These are phyloP conservation scores for Naganishia cerealis DNA, from an alignment of 1,284 basidiomycete genomes.

Conservation along the genomic window DNA sequence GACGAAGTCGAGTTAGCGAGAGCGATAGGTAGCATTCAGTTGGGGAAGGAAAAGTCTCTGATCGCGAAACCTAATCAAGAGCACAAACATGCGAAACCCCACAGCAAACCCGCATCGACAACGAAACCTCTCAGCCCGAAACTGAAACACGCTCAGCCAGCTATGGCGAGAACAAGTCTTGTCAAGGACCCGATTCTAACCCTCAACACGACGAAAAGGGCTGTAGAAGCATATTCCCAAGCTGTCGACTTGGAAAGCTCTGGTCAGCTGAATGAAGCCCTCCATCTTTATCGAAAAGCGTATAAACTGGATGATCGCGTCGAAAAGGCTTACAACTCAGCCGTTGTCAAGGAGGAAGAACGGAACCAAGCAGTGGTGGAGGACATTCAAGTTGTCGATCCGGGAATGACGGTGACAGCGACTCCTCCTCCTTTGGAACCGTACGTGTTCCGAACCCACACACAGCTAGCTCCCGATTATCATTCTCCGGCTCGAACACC, in stretches of 20 bases:
- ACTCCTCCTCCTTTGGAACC: constrained; percentile 36
- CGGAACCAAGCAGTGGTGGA: constrained; percentile 3
- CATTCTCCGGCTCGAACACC: constrained; percentile 25
- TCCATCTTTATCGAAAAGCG: constrained; percentile 71
- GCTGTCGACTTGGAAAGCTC: constrained; percentile 72
- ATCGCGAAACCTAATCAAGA: background rate
- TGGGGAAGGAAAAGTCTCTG: background rate
- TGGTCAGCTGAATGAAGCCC: constrained; percentile 71
- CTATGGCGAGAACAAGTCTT: background rate
- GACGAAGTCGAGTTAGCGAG: constrained; percentile 23
- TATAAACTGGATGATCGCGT: constrained; percentile 65
- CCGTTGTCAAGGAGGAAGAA: constrained; percentile 19
- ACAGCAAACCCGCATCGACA: background rate
- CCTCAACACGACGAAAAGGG: constrained; percentile 42
- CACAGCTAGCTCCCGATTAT: constrained; percentile 51
- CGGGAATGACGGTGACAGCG: constrained; percentile 35
- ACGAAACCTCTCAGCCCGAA: constrained; percentile 10
- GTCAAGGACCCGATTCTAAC: constrained; percentile 1
- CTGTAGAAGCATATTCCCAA: constrained; percentile 66
- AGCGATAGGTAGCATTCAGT: constrained; percentile 12
- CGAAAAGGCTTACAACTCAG: constrained; percentile 31
- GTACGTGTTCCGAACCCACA: constrained; percentile 49
- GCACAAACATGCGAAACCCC: background rate
- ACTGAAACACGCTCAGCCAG: constrained; percentile 14
- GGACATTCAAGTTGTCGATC: constrained; percentile 28